Percentiles rank a stretch among this genome's conserved stretches.
Evolutionary conservation across 345 rosid species (phyloP).

Genomic region (Viola odorata): DNA sequence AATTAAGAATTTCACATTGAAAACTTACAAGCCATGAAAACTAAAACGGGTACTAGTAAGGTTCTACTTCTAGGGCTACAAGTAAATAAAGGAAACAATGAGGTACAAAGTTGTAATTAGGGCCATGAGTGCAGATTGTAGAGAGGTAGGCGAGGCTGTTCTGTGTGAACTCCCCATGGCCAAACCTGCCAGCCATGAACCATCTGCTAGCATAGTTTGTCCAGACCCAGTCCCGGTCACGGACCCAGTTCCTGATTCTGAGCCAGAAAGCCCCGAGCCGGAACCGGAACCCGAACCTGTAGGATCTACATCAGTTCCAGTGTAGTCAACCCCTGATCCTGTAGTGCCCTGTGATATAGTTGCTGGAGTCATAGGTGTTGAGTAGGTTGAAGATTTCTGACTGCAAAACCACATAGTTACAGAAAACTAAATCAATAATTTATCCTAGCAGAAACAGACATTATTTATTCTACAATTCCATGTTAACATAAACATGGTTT

Average conservation of each 20-base stretch:
- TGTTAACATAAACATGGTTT: neutral
- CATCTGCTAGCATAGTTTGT: constrained; percentile 58
- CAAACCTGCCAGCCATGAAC: constrained; percentile 83
- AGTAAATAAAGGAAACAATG: neutral
- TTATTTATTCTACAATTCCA: neutral
- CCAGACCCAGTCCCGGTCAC: constrained; percentile 31
- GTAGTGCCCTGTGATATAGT: constrained; percentile 30
- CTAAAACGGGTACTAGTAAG: neutral
- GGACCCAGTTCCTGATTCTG: constrained; percentile 18
- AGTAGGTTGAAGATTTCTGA: constrained; percentile 67
- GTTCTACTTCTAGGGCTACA: neutral
- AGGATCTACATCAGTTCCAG: constrained; percentile 8
- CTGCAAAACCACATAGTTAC: constrained; percentile 31
- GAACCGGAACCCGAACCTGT: neutral
- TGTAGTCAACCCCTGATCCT: constrained; percentile 10
- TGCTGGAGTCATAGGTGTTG: constrained; percentile 41
- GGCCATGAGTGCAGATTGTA: constrained; percentile 16
- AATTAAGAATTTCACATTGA: constrained; percentile 25
- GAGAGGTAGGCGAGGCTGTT: constrained; percentile 20
- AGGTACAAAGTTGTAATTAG: constrained; percentile 8
- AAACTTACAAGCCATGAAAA: neutral
- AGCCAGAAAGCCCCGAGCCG: constrained; percentile 25
- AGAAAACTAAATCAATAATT: neutral
- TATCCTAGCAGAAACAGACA: constrained; percentile 1
- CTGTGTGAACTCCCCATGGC: constrained; percentile 73